A percentile compares a stretch with the other conserved stretches of the same genome.
Evolutionary conservation across 1,284 basidiomycete genomes (phyloP).

Genomic region (Puccinia hordei): DNA sequence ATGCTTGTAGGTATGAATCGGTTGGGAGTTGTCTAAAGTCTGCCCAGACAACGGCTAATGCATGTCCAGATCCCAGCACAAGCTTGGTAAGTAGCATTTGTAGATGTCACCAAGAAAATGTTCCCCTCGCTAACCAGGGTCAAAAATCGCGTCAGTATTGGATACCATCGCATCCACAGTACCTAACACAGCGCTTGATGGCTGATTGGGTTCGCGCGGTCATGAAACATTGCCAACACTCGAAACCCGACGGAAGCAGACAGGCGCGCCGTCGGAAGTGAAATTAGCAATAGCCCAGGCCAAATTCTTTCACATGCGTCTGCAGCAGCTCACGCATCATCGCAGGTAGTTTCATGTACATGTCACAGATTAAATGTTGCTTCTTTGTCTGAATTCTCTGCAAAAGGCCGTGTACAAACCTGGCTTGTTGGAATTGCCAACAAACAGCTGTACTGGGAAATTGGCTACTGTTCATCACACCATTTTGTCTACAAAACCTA

Average conservation of each 20-base stretch:
- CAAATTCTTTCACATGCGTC: background rate
- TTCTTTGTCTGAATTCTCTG: no score
- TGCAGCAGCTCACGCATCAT: no score
- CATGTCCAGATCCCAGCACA: background rate
- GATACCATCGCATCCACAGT: constrained; percentile 30
- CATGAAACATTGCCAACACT: background rate
- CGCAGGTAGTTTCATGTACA: no score
- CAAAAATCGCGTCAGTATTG: constrained; percentile 1
- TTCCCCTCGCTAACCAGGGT: background rate
- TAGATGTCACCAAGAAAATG: no score
- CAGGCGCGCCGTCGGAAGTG: background rate
- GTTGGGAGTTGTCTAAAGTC: constrained; percentile 18
- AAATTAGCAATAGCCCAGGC: background rate
- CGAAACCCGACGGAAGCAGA: background rate
- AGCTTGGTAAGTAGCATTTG: constrained; percentile 18
- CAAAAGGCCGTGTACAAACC: no score
- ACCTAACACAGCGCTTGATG: constrained; percentile 26
- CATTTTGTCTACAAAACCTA: no score
- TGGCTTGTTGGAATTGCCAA: no score
- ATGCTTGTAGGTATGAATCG: constrained; percentile 20
- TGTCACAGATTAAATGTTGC: no score
- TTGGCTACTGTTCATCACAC: no score
- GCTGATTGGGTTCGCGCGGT: constrained; percentile 21
- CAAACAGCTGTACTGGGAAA: no score
- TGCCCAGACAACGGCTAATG: constrained; percentile 1